Evolutionary conservation across 2,329 filamentous ascomycete species (phyloP).

Genomic region (Gyromitra esculenta): DNA sequence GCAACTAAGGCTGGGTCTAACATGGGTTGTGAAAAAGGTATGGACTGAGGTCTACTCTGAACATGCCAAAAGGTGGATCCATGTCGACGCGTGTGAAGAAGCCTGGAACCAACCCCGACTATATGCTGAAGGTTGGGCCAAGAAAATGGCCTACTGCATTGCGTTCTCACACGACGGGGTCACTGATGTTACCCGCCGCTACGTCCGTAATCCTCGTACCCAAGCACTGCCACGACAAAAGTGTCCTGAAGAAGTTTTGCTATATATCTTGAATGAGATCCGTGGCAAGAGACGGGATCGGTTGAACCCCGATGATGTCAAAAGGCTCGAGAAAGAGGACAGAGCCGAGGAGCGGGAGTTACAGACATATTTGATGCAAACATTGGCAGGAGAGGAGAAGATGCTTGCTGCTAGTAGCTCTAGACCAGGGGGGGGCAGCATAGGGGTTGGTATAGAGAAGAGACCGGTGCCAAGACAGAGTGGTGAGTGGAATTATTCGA

Average conservation of each 20-base stretch:
- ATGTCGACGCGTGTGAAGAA: conserved; percentile 93
- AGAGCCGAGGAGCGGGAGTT: conserved; percentile 78
- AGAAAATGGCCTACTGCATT: conserved; percentile 96
- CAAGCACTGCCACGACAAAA: conserved; percentile 78
- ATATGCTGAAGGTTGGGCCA: conserved; percentile 94
- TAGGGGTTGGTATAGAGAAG: conserved; percentile 55
- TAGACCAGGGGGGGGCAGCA: conserved; percentile 27
- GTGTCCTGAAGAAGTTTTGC: conserved; percentile 86
- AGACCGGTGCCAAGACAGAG: conserved; percentile 54
- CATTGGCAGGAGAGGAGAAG: conserved; percentile 63
- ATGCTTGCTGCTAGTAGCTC: conserved; percentile 50
- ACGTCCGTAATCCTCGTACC: conserved; percentile 75
- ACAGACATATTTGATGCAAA: conserved; percentile 76
- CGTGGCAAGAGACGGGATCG: conserved; percentile 83
- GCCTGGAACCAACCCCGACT: conserved; percentile 93
- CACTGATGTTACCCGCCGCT: conserved; percentile 73
- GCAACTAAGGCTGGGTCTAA: conserved; percentile 24
- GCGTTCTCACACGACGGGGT: conserved; percentile 91
- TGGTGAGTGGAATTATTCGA: conserved; percentile 52
- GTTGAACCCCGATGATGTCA: conserved; percentile 85
- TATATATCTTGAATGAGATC: conserved; percentile 93
- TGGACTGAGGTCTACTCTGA: conserved; percentile 98
- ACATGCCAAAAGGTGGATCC: conserved; percentile 93
- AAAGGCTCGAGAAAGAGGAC: conserved; percentile 82
- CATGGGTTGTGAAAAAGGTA: conserved; percentile 60